Evolutionary conservation across 228 moss, liverwort and hornwort species (phyloP).

Genomic region (Sphagnum magellanicum): DNA sequence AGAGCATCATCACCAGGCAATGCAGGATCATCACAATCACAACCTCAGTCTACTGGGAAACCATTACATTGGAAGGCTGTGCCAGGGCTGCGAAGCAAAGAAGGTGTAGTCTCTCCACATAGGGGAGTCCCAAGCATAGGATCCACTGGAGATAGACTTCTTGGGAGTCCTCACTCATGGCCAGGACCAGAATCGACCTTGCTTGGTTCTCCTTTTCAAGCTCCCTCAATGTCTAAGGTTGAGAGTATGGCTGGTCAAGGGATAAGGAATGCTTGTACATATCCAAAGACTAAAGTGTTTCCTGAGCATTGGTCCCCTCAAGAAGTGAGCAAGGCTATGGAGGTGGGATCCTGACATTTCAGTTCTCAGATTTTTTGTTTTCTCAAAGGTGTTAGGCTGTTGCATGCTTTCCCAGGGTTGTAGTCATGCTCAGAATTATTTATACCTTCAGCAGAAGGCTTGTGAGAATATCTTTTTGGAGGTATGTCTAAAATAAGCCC

Average conservation of each 20-base stretch:
- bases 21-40: background rate
- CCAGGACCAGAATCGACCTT: constrained; percentile 25
- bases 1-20: background rate
- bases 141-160: constrained; percentile 10
- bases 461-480: background rate
- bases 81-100: background rate
- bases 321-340: constrained; percentile 22
- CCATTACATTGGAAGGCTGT: background rate
- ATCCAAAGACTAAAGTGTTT: constrained; percentile 20
- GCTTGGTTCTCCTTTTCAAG: constrained; percentile 14
- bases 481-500: background rate
- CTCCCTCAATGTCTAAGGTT: constrained; percentile 5
- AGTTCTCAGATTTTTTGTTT: background rate
- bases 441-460: background rate
- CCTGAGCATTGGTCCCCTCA: constrained; percentile 27
- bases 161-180: constrained; percentile 19
- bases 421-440: background rate
- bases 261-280: constrained; percentile 2
- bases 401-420: background rate
- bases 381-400: background rate
- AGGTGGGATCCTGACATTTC: constrained; percentile 6
- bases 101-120: background rate
- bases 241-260: constrained; percentile 13
- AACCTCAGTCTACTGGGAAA: background rate
- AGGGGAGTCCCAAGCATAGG: background rate